Evolutionary conservation across 176 grass and related monocot genomes (phyloP), one percentile per base, ranked within the genome.

Genomic region (Alopecurus myosuroides): DNA sequence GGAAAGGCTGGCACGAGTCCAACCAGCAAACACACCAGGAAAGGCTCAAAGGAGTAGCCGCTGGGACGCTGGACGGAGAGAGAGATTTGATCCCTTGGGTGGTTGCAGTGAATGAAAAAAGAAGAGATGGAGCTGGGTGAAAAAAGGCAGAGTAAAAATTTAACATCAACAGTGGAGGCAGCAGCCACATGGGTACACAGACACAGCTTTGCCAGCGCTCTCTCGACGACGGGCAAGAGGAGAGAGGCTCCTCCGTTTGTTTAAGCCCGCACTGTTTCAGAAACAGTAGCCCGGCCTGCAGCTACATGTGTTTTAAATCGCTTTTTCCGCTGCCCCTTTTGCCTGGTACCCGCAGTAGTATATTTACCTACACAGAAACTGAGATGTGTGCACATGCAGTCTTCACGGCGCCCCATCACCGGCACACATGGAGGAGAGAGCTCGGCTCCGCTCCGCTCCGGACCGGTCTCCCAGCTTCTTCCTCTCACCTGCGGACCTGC

Each of bases 311-410:
- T 66, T 66, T 50, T 48, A 20, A 65, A 79, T 50, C 33, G 81
- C 39, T 36, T 19, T 61, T 48, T 63, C 55, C 57, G 77, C 79
- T 60, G 72, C 12, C 5, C 49, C 46, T 61, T 41, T 15, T 11
- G 15, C 3, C 45, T 75, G 72, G 14, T 19, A 74, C 71, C 15
- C 11, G 44, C 44, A 50, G 3, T 70, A 53, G 18, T 48, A 5
- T 5, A 3, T 50, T 85, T 75, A 35, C 61, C 28, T 78, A 58
- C 64, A 26, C 70, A 42, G 71, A 50, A 46, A 80, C 50, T 80
- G 44, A 65, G 66, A 83, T 57, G 15, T 0, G 7, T 5, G 69
- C 87, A 89, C 86, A 85, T 89, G 88, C 57, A 20, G 90, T 3
- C 4, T 17, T 3, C 81, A 57, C 87, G 23, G 44, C 57, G 81